Percentiles rank a stretch among this genome's conserved stretches.
phyloP scores from a whole-genome alignment of 345 rosid genomes.

The Eucalyptus caleyi region DNA sequence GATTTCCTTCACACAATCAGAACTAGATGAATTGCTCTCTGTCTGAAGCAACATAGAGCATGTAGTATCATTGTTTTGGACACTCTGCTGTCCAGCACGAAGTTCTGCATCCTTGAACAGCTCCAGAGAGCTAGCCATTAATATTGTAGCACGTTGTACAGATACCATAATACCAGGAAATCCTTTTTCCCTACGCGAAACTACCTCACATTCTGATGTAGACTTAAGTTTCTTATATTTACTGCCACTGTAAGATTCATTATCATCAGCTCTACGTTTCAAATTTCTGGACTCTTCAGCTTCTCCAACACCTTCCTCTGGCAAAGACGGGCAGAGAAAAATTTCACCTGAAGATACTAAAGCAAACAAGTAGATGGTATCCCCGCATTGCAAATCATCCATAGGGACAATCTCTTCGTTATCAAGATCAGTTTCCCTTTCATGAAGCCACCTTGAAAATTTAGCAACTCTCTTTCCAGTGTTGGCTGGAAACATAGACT shows the following conservation, averaged over 20 bases:
- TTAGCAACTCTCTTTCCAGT: conserved; percentile 76
- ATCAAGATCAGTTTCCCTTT: conserved; percentile 44
- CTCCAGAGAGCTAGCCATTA: conserved; percentile 27
- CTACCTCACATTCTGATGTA: conserved; percentile 58
- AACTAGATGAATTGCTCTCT: conserved; percentile 2
- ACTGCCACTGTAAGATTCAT: conserved; percentile 30
- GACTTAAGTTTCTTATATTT: conserved; percentile 52
- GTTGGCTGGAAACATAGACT: conserved; percentile 64
- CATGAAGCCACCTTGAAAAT: conserved; percentile 64
- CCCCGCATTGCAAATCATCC: conserved; percentile 89
- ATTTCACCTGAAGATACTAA: conserved; percentile 73
- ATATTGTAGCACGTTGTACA: conserved; percentile 31
- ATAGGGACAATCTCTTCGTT: conserved; percentile 40
- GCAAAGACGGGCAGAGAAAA: conserved; percentile 51
- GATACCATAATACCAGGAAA: conserved; percentile 76
- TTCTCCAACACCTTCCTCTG: conserved; percentile 91
- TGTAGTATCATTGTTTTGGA: conserved; percentile 14
- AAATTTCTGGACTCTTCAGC: conserved; percentile 69
- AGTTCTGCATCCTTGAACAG: conserved; percentile 33
- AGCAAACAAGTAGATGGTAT: conserved; percentile 60
- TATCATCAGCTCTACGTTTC: conserved; percentile 60
- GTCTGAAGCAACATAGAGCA: conserved; percentile 5
- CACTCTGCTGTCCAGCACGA: not conserved
- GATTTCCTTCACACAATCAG: conserved; percentile 22
- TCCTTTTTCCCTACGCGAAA: conserved; percentile 85